phyloP scores from a whole-genome alignment of 2,329 filamentous ascomycete species.

The Fusarium redolens region DNA sequence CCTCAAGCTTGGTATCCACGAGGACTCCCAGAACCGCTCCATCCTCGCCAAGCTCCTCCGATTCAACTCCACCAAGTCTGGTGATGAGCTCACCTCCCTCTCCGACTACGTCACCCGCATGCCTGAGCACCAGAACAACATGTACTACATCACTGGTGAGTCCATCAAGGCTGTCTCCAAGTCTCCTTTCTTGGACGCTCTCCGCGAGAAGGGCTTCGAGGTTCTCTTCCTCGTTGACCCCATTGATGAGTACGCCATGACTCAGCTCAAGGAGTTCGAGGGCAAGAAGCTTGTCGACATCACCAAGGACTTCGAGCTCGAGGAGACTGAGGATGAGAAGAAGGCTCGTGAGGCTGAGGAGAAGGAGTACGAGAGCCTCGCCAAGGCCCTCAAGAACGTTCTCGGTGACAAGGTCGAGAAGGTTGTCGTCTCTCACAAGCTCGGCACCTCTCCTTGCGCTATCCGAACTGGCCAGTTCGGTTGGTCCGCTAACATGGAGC shows the following conservation, averaged over 20 bases:
- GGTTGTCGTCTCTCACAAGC: slow-evolving; percentile 98
- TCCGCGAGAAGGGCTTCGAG: slow-evolving; percentile 99
- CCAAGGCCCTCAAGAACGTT: slow-evolving; percentile 99
- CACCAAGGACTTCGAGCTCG: slow-evolving; percentile 99
- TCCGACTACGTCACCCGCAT: slow-evolving; percentile 98
- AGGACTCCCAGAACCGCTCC: slow-evolving; percentile 97
- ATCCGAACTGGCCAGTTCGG: slow-evolving; percentile 99
- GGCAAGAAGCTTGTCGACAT: slow-evolving; percentile 99
- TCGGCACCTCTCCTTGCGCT: slow-evolving; percentile 92
- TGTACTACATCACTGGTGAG: slow-evolving; percentile 99
- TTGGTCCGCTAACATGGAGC: slow-evolving; percentile 99
- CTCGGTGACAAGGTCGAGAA: slow-evolving; percentile 99
- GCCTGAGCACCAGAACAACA: slow-evolving; percentile 99
- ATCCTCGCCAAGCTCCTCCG: slow-evolving; percentile 97
- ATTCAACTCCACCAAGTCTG: slow-evolving; percentile 99
- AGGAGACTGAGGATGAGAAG: slow-evolving; percentile 99
- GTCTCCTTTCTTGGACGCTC: slow-evolving; percentile 98
- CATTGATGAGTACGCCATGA: slow-evolving; percentile 99
- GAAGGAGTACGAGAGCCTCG: slow-evolving; percentile 95
- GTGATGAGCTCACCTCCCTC: slow-evolving; percentile 94
- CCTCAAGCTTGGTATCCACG: slow-evolving; percentile 99
- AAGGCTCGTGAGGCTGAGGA: slow-evolving; percentile 92
- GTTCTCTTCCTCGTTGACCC: slow-evolving; percentile 99
- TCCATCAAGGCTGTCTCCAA: slow-evolving; percentile 97
- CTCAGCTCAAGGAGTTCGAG: slow-evolving; percentile 99